Evolutionary conservation across 768 basidiomycete species (phyloP).

Genomic region (Chalciporus chontae): DNA sequence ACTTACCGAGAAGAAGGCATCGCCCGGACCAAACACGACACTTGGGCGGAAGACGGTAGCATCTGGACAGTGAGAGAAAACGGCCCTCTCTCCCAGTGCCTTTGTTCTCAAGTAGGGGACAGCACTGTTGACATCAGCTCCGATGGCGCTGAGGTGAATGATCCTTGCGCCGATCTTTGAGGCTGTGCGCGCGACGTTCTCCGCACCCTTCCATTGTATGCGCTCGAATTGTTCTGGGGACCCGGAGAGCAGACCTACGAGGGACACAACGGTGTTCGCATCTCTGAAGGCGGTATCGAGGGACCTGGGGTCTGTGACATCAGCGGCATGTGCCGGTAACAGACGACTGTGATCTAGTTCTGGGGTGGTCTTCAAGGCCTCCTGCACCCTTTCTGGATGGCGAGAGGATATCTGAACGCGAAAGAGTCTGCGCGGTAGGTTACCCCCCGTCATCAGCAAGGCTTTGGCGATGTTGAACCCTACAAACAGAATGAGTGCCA

Average conservation of each 20-base stretch:
- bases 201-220: constrained; percentile 62
- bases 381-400: constrained; percentile 43
- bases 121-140: constrained; percentile 55
- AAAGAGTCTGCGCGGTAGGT: constrained; percentile 2
- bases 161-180: constrained; percentile 52
- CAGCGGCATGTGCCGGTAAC: constrained; percentile 43
- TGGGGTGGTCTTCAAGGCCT: constrained; percentile 27
- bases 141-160: constrained; percentile 70
- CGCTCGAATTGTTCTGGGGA: constrained; percentile 51
- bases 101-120: constrained; percentile 64
- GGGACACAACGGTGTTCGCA: constrained; percentile 58
- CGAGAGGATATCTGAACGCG: constrained; percentile 59
- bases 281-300: constrained; percentile 47
- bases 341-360: constrained; percentile 33
- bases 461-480: constrained; percentile 59
- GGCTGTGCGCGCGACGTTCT: constrained; percentile 58
- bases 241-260: constrained; percentile 68
- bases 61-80: constrained; percentile 42
- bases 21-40: constrained; percentile 72
- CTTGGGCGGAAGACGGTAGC: constrained; percentile 70
- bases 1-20: constrained; percentile 69
- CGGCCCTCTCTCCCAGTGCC: constrained; percentile 55
- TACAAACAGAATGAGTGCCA: constrained; percentile 21
- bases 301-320: constrained; percentile 50
- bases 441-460: constrained; percentile 37